Conservation (phyloP, 179 eudicot genomes). For the Drosera spatulata region DNA sequence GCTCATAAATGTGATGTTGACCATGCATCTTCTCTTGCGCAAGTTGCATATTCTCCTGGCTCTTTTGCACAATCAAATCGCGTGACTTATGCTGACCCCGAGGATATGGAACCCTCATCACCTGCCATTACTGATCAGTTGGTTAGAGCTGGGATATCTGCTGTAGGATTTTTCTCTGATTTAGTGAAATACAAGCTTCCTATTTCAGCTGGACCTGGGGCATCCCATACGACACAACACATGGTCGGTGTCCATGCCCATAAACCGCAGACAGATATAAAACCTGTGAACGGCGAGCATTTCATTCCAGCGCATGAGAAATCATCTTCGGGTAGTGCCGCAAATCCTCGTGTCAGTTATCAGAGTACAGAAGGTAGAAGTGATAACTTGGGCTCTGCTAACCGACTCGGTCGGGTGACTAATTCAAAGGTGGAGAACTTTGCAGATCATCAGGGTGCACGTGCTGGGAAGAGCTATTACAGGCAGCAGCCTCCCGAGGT, state of each 20-base stretch:
- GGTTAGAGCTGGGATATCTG: constrained; percentile 70
- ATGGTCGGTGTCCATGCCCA: constrained; percentile 29
- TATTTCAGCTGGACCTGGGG: constrained; percentile 45
- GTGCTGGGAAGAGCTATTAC: constrained; percentile 25
- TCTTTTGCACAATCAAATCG: constrained; percentile 21
- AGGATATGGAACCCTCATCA: constrained; percentile 29
- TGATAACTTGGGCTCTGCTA: constrained; percentile 22
- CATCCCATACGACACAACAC: constrained; percentile 20
- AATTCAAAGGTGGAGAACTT: constrained; percentile 16
- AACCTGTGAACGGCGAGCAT: constrained; percentile 21
- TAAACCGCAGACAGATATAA: constrained; percentile 25
- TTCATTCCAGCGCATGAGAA: constrained; percentile 22
- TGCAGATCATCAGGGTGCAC: constrained; percentile 15
- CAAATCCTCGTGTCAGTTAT: constrained; percentile 23
- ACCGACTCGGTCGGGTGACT: constrained; percentile 16
- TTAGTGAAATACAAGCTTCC: constrained; percentile 59
- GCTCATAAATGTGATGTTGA: constrained; percentile 28
- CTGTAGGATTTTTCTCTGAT: constrained; percentile 65
- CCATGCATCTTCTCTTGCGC: constrained; percentile 27
- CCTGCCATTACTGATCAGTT: constrained; percentile 59
- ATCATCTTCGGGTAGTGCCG: constrained; percentile 21
- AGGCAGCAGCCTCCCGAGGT: constrained; percentile 29
- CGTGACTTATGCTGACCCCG: constrained; percentile 25
- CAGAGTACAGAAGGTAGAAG: constrained; percentile 23
- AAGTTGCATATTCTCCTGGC: constrained; percentile 22